phyloP scores from a whole-genome alignment of 495 filamentous ascomycete species.

The Aeminium ludgeri region DNA sequence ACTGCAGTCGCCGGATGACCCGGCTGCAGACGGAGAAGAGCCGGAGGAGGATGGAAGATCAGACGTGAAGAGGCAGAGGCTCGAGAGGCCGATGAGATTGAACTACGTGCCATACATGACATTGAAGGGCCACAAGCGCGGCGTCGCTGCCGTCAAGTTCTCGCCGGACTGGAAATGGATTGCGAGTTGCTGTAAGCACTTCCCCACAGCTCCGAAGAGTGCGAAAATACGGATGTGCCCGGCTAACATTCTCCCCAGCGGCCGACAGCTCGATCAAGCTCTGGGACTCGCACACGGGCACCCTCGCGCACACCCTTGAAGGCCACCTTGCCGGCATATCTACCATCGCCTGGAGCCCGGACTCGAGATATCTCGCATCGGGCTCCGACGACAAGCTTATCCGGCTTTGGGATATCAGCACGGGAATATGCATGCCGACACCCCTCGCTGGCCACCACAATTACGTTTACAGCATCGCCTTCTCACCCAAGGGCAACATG shows the following conservation, averaged over 20 bases:
- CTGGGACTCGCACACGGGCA: slow-evolving; percentile 67
- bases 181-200: slow-evolving; percentile 56
- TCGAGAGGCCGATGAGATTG: slow-evolving; percentile 24
- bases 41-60: not conserved
- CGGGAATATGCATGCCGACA: slow-evolving; percentile 44
- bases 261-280: slow-evolving; percentile 80
- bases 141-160: slow-evolving; percentile 74
- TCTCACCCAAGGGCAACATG: slow-evolving; percentile 92
- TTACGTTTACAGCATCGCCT: slow-evolving; percentile 84
- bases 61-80: slow-evolving; percentile 3
- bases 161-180: slow-evolving; percentile 81
- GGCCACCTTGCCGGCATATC: slow-evolving; percentile 87
- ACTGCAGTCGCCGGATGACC: slow-evolving; percentile 2
- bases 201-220: not conserved
- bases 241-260: slow-evolving; percentile 28
- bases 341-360: slow-evolving; percentile 78
- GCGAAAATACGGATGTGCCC: not conserved
- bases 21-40: not conserved
- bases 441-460: slow-evolving; percentile 81
- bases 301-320: slow-evolving; percentile 69
- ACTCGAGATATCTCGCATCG: slow-evolving; percentile 68
- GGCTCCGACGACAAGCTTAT: slow-evolving; percentile 95
- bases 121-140: slow-evolving; percentile 57
- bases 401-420: slow-evolving; percentile 73
- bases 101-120: slow-evolving; percentile 46